A percentile compares a stretch with the other conserved stretches of the same genome.
phyloP scores from a whole-genome alignment of 2,329 filamentous ascomycete genomes.

The Neopestalotiopsis rosae region DNA sequence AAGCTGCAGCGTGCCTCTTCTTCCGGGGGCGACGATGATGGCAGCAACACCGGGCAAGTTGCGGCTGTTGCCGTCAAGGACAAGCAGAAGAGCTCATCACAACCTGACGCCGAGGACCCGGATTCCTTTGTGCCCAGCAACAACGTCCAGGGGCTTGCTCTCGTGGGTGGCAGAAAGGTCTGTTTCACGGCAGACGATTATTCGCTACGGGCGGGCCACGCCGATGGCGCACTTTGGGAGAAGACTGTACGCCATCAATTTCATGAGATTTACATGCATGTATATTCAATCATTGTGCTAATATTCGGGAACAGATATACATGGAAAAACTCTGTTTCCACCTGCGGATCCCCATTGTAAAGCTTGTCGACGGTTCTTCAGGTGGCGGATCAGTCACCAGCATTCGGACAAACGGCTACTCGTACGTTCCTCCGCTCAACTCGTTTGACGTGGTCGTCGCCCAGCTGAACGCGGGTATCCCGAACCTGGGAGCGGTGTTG shows the following conservation, averaged over 20 bases:
- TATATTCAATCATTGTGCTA: background rate
- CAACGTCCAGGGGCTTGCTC: conserved; percentile 65
- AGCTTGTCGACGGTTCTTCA: conserved; percentile 67
- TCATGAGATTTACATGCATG: background rate
- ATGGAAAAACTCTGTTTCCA: conserved; percentile 65
- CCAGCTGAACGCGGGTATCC: conserved; percentile 67
- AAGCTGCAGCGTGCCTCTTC: conserved; percentile 38
- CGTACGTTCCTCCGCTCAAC: conserved; percentile 64
- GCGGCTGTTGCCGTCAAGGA: conserved; percentile 37
- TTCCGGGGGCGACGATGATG: conserved; percentile 39
- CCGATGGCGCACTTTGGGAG: conserved; percentile 61
- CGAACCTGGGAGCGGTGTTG: conserved; percentile 66
- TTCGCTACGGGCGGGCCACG: conserved; percentile 66
- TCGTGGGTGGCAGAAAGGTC: conserved; percentile 56
- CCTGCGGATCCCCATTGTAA: conserved; percentile 63
- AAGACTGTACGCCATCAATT: conserved; percentile 47
- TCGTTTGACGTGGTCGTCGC: conserved; percentile 57
- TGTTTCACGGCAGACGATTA: conserved; percentile 70
- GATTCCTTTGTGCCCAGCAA: conserved; percentile 61
- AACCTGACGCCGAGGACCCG: conserved; percentile 46
- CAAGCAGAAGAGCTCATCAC: conserved; percentile 27
- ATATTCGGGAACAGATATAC: conserved; percentile 44
- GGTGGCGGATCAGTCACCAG: conserved; percentile 68
- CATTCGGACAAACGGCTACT: conserved; percentile 59
- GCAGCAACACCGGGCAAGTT: too few species aligned